Conservation (phyloP, 2,329 filamentous ascomycete species). For the Fusarium mangiferae region DNA sequence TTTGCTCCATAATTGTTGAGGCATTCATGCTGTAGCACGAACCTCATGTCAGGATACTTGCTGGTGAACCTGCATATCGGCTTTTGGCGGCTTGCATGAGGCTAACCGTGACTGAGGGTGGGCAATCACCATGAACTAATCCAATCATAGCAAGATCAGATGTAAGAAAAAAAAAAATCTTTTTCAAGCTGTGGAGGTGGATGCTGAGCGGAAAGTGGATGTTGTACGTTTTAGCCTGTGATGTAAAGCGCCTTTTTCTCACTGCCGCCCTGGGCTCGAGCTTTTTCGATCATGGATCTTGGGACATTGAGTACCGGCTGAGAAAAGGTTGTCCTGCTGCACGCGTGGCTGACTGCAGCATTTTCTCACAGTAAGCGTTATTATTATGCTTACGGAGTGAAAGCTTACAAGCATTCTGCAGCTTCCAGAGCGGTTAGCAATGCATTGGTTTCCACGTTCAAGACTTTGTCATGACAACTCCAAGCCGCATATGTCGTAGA, state of each 20-base stretch:
- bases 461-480: constrained; percentile 33
- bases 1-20: background rate
- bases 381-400: background rate
- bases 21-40: constrained; percentile 27
- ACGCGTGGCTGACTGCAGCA: background rate
- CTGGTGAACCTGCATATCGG: constrained; percentile 15
- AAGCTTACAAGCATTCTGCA: constrained; percentile 3
- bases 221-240: constrained; percentile 20
- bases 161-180: constrained; percentile 33
- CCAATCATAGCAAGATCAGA: constrained; percentile 28
- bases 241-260: constrained; percentile 22
- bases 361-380: background rate
- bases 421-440: constrained; percentile 9
- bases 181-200: constrained; percentile 27
- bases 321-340: background rate
- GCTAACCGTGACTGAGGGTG: constrained; percentile 14
- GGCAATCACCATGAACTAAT: background rate
- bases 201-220: constrained; percentile 33
- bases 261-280: constrained; percentile 25
- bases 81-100: constrained; percentile 21
- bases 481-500: constrained; percentile 1
- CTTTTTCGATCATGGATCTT: constrained; percentile 15
- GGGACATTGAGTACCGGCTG: constrained; percentile 9
- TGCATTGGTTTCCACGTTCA: background rate
- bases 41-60: constrained; percentile 5